Evolutionary conservation across 352 stramenopile species (phyloP), one percentile per base, ranked within the genome.

Genomic region (Pythium rhizo-oryzae): DNA sequence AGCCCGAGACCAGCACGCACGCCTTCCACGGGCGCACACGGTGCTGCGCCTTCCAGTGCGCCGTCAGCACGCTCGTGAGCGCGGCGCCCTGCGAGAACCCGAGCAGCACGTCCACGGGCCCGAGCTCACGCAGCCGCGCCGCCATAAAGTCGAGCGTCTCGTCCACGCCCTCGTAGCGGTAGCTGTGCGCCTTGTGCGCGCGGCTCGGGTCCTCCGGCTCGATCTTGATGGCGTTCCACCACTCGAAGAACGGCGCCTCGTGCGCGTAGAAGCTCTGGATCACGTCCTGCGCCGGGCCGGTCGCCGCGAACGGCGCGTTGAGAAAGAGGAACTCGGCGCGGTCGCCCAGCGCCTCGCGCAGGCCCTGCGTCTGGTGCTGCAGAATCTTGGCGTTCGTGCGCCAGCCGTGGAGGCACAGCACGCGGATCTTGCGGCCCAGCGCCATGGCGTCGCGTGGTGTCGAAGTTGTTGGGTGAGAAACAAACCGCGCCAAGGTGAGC

Each of bases 351-450:
- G 82, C 81, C 18, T 82, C 53, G 13, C 75, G 83, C 56, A 94
- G 71, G 3, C 80, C 84, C 12, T 78, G 62, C 11, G 81, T 85
- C 72, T 94, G 87, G 15, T 77, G 62, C 59, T 79, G 47, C 47
- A 93, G 76, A 49, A 94, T 82, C 44, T 61, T 69, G n/a, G 69
- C 71, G 70, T 87, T 94, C 19, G 87, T 94, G 59, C 87, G 82
- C 82, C 82, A 94, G 21, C 87, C 85, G 54, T 94, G 87, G 21
- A 94, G 80, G 41, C 86, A 94, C 37, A 94, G 73, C 69, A 93
- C 80, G 23, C 86, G 86, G 62, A 94, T 82, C 51, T 80, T 76
- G 6, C 62, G 60, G 3, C 23, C 18, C 24, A 70, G 9, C 41
- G 46, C 56, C 54, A 65, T 73, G 19, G 30, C 41, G n/a, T 59